Conservation (phyloP, 2,329 filamentous ascomycete genomes). For the Falciphora oryzae region DNA sequence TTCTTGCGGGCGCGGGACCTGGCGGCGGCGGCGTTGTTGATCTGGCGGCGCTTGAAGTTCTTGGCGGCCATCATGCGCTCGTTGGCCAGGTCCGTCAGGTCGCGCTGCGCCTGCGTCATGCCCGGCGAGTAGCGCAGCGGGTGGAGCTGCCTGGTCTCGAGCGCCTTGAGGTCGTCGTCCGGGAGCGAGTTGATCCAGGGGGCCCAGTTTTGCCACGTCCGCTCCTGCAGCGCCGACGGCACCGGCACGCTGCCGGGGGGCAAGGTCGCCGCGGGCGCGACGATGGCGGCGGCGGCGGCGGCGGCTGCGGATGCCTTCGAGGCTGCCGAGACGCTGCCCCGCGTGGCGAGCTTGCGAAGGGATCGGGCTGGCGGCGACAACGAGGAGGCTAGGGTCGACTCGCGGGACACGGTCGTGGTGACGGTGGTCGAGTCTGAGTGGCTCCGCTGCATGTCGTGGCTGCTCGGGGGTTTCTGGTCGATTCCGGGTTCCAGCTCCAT, state of each 20-base stretch:
- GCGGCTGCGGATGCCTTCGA: no score
- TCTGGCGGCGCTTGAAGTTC: slow-evolving; percentile 5
- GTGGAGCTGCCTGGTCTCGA: slow-evolving; percentile 1
- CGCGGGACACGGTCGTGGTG: neutral
- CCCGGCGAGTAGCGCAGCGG: neutral
- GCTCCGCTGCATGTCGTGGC: neutral
- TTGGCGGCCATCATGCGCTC: neutral
- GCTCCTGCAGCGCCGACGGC: slow-evolving; percentile 5
- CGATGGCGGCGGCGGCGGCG: neutral
- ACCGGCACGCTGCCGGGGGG: neutral
- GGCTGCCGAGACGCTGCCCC: no score
- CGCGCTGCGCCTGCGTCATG: neutral
- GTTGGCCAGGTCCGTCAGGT: slow-evolving; percentile 4
- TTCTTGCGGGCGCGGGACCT: slow-evolving; percentile 5
- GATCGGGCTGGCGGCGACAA: no score
- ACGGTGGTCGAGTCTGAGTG: neutral
- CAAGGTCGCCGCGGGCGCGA: neutral
- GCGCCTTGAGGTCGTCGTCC: slow-evolving; percentile 2
- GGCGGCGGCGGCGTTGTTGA: slow-evolving; percentile 10
- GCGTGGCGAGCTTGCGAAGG: neutral
- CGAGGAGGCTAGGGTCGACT: neutral
- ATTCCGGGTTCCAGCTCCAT: neutral
- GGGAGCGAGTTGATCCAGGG: slow-evolving; percentile 9
- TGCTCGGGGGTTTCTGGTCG: neutral
- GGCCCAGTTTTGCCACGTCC: slow-evolving; percentile 6